phyloP scores from a whole-genome alignment of 2,329 filamentous ascomycete species.

The Pseudopyrenochaeta lycopersici region DNA sequence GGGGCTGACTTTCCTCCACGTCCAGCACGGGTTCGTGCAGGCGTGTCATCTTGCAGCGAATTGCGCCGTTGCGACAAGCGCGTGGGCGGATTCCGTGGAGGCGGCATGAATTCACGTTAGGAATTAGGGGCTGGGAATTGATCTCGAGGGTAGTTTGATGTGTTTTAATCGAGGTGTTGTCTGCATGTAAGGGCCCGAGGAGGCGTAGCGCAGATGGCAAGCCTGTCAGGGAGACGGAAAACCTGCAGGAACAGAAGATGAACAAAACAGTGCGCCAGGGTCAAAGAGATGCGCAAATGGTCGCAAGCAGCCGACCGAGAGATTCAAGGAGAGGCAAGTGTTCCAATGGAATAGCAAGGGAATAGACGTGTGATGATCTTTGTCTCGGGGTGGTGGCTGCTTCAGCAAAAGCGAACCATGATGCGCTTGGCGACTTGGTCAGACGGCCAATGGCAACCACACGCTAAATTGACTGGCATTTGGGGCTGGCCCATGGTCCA shows the following conservation, averaged over 20 bases:
- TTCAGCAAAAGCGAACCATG: conserved; percentile 39
- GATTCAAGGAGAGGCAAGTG: conserved; percentile 26
- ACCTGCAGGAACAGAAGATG: conserved; percentile 32
- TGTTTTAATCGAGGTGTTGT: conserved; percentile 25
- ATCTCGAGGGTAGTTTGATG: conserved; percentile 12
- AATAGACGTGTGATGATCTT: conserved; percentile 45
- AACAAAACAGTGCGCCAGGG: conserved; percentile 27
- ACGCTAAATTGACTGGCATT: conserved; percentile 34
- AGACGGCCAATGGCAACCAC: conserved; percentile 30
- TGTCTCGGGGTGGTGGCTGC: conserved; percentile 46
- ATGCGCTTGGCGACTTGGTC: conserved; percentile 29
- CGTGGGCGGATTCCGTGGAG: conserved; percentile 33
- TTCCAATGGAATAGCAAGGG: conserved; percentile 27
- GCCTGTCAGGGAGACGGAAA: conserved; percentile 42
- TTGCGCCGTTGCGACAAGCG: conserved; percentile 42
- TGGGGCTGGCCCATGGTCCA: conserved; percentile 18
- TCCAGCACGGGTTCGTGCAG: conserved; percentile 44
- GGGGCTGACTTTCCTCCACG: conserved; percentile 41
- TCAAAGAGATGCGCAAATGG: conserved; percentile 18
- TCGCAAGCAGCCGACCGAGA: conserved; percentile 17
- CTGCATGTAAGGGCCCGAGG: conserved; percentile 37
- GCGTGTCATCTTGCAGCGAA: conserved; percentile 43
- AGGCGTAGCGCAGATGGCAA: conserved; percentile 47
- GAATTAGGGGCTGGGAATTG: conserved; percentile 11
- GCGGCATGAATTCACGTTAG: conserved; percentile 31